Base-by-base conservation (phyloP, 495 filamentous ascomycete species). In the Astrothelium macrocarpum region DNA sequence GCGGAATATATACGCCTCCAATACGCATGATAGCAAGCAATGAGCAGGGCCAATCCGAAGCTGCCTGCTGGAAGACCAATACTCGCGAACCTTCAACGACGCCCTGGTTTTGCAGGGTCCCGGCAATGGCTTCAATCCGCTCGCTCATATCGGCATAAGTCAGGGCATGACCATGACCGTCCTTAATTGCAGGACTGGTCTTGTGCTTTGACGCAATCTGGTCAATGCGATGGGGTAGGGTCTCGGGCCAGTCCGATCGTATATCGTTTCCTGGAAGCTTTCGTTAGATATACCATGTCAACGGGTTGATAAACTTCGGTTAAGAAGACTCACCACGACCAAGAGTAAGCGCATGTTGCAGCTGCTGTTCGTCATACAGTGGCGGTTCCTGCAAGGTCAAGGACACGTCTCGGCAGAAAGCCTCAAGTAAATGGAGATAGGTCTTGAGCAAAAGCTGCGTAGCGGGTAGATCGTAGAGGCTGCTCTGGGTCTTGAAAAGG, bases 11-110 rank as follows among this genome's bases (percentile, higher is more conserved):
- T 1, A 76, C 64, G 2, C 67, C 77, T 0, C 82, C 84, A 32
- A 81, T 25, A 0, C 76, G 71, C 65, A 80, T 59, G 46, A 85
- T 79, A 9, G 81, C 84, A 0, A 86, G 75, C 29, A 85, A 62
- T 0, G 82, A 83, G 23, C 68, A 77, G 14, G 81, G 67, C 77
- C 76, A 82, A 43, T 83, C 74, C 0, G 71, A 11, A 1, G 67
- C 29, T 0, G 83, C 66, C 16, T 75, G 62, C 46, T 74, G 73
- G 59, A 72, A 62, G 4, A 64, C 72, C 26, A 26, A 69, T 66
- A 65, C 32, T 34, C 10, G 32, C 42, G 4, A 63, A 23, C 43
- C 75, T 62, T 23, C 63, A 59, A 26, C 26, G 26, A 49, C 25
- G 63, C 49, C 49, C 25, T 56, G 20, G 7, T 4, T 25, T 10